Conservation (phyloP, 2,329 filamentous ascomycete genomes). For the Zymoseptoria pseudotritici region DNA sequence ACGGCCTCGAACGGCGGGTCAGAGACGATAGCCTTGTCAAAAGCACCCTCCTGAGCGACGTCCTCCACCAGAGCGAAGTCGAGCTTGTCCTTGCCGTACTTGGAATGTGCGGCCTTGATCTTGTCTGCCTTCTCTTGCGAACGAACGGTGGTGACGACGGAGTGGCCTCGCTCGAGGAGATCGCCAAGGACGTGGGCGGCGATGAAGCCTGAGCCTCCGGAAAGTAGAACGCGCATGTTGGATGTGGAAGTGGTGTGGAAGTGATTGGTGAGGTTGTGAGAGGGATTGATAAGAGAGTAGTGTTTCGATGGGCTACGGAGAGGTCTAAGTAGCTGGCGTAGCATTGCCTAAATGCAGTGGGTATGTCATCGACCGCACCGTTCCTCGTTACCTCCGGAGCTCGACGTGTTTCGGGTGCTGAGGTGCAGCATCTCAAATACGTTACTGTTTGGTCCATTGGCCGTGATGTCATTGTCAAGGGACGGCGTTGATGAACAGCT, state of each 20-base stretch:
- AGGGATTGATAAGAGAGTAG: background rate
- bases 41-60: conserved; percentile 62
- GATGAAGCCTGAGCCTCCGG: conserved; percentile 56
- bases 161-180: conserved; percentile 49
- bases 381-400: background rate
- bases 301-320: background rate
- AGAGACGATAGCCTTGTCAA: conserved; percentile 53
- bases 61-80: conserved; percentile 64
- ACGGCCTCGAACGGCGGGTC: conserved; percentile 64
- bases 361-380: background rate
- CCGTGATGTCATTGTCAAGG: background rate
- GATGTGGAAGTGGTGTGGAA: conserved; percentile 3
- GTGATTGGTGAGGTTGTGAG: background rate
- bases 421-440: background rate
- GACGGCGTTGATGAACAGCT: background rate
- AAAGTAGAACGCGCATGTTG: conserved; percentile 31
- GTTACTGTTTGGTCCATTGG: background rate
- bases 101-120: conserved; percentile 49
- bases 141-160: conserved; percentile 56
- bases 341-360: background rate
- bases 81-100: conserved; percentile 48
- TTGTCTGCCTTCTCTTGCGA: conserved; percentile 55
- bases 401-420: background rate
- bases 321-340: background rate
- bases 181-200: conserved; percentile 57